Evolutionary conservation across 768 basidiomycete species (phyloP).

Genomic region (Tylopilus plumbeoviolaceoides): DNA sequence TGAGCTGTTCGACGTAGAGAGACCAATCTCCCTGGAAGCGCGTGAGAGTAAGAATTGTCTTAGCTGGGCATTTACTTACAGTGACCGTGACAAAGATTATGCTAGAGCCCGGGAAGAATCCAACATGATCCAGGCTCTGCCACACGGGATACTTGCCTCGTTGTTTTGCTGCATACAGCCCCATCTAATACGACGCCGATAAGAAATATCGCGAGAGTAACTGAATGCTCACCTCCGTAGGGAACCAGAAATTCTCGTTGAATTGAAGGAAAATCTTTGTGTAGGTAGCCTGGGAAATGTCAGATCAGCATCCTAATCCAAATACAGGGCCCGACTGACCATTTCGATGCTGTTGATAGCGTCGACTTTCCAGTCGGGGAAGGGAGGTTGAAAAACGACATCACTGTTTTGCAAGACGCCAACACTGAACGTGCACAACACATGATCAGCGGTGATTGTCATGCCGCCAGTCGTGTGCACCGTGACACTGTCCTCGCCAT

Average conservation of each 20-base stretch:
- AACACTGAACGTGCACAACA: slow-evolving; percentile 63
- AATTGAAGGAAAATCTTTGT: slow-evolving; percentile 70
- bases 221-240: slow-evolving; percentile 34
- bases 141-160: slow-evolving; percentile 64
- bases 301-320: not conserved
- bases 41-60: not conserved
- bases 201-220: not conserved
- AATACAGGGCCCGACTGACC: slow-evolving; percentile 31
- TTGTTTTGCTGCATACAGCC: slow-evolving; percentile 51
- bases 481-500: slow-evolving; percentile 44
- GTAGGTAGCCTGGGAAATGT: slow-evolving; percentile 43
- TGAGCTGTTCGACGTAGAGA: slow-evolving; percentile 51
- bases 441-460: slow-evolving; percentile 49
- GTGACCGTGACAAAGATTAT: slow-evolving; percentile 34
- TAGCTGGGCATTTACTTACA: slow-evolving; percentile 5
- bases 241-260: slow-evolving; percentile 56
- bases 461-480: slow-evolving; percentile 44
- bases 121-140: slow-evolving; percentile 57
- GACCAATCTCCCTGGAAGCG: slow-evolving; percentile 54
- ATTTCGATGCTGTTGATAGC: slow-evolving; percentile 61
- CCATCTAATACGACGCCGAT: slow-evolving; percentile 25
- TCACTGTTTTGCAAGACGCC: slow-evolving; percentile 67
- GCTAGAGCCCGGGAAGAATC: slow-evolving; percentile 59
- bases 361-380: slow-evolving; percentile 62
- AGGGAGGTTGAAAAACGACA: slow-evolving; percentile 48